Conservation (phyloP, 2,329 filamentous ascomycete species). For the Aschersonia sp. region DNA sequence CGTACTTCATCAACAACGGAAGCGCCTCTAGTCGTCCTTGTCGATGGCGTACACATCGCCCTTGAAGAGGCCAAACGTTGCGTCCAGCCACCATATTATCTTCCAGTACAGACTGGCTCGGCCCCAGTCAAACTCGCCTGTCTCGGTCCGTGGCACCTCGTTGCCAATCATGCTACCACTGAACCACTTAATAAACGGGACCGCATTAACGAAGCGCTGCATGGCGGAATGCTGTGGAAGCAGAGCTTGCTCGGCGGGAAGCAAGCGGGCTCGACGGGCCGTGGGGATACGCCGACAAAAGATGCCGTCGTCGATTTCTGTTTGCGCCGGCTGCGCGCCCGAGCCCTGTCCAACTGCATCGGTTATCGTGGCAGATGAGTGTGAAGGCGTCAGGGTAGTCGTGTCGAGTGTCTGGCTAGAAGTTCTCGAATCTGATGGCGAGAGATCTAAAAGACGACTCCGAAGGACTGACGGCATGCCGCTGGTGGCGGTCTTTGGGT, state of each 20-base stretch:
- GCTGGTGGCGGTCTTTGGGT: slow-evolving; percentile 11
- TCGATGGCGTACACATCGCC: slow-evolving; percentile 42
- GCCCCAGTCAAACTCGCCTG: slow-evolving; percentile 66
- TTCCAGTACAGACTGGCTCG: slow-evolving; percentile 54
- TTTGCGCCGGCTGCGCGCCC: slow-evolving; percentile 14
- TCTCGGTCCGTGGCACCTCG: slow-evolving; percentile 57
- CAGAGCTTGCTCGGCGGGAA: slow-evolving; percentile 56
- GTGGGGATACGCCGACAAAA: slow-evolving; percentile 52
- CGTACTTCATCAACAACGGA: not conserved
- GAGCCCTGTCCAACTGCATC: slow-evolving; percentile 9
- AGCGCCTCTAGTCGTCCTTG: slow-evolving; percentile 36
- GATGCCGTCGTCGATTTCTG: slow-evolving; percentile 20
- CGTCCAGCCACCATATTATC: slow-evolving; percentile 48
- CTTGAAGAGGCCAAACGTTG: slow-evolving; percentile 41
- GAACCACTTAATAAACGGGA: slow-evolving; percentile 61
- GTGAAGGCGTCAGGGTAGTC: slow-evolving; percentile 30
- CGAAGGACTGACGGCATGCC: slow-evolving; percentile 20
- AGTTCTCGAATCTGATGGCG: slow-evolving; percentile 29
- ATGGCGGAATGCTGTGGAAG: slow-evolving; percentile 52
- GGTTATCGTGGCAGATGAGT: slow-evolving; percentile 29
- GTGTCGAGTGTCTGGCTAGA: slow-evolving; percentile 46
- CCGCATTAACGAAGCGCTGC: slow-evolving; percentile 47
- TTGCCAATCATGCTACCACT: slow-evolving; percentile 60
- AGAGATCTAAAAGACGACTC: slow-evolving; percentile 23
- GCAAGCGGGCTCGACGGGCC: slow-evolving; percentile 48